Base-by-base conservation (phyloP, 345 rosid genomes). In the Abelmoschus esculentus region DNA sequence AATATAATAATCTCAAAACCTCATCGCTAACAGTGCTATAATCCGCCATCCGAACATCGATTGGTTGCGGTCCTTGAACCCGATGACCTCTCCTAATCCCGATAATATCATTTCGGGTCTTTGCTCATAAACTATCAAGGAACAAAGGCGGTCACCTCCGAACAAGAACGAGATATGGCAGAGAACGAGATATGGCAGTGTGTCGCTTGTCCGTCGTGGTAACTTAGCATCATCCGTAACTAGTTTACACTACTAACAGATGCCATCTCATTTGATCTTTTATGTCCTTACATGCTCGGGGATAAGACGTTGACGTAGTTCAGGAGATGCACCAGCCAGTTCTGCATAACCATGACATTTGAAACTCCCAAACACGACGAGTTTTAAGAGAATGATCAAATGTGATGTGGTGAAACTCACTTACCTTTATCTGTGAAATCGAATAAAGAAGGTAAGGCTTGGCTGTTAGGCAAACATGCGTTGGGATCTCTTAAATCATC, bases 361-460 rank as follows among this genome's bases (percentile, higher is more conserved):
- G 78, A 14, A 72, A 10, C 26, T 40, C 28, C 10, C 14, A 14
- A 15, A 26, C 9, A 40, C 12, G 4, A n/a, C 34, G 50, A 32
- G 10, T 28, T 52, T 31, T 19, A 18, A 3, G 22, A 5, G 44
- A 26, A 57, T 14, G 12, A 22, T 40, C 15, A 36, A 4, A 32
- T 0, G 54, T 40, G 26, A 40, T 26, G 28, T 26, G 26, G 11
- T 38, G 60, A 54, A 44, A 8, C 4, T 42, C 13, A 29, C 4
- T 66, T 74, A 96, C 99, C 99, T 86, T 92, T 97, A 40, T 91
- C 81, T 9, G 97, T 90, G 85, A 96, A 92, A 82, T 96, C 80
- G 79, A 96, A 92, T 71, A 96, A 73, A 44, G 91, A 86, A 38
- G 99, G 99, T 54, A 96, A 72, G 14, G 91, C 74, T 71, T 88